Percentiles rank a stretch among this genome's conserved stretches.
Evolutionary conservation across 768 basidiomycete species (phyloP).

Genomic region (Panellus pusillus): DNA sequence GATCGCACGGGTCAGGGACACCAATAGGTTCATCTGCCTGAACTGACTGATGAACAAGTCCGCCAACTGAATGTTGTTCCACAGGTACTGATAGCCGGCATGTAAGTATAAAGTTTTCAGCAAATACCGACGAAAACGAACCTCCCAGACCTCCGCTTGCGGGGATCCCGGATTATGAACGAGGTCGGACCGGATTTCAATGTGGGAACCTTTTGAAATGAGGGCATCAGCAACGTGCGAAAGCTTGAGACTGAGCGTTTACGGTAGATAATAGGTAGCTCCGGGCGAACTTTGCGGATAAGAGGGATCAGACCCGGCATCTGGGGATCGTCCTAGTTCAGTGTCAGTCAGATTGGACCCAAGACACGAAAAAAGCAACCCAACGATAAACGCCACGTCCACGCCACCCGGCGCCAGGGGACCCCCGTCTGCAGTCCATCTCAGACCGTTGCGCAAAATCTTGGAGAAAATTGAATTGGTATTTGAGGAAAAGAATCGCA

Average conservation of each 20-base stretch:
- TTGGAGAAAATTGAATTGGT: slow-evolving; percentile 33
- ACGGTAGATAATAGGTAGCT: slow-evolving; percentile 87
- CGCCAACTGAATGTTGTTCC: slow-evolving; percentile 86
- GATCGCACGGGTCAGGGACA: background rate
- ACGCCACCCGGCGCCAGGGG: slow-evolving; percentile 81
- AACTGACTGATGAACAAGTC: slow-evolving; percentile 85
- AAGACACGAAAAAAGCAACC: slow-evolving; percentile 12
- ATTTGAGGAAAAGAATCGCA: background rate
- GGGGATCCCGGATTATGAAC: slow-evolving; percentile 80
- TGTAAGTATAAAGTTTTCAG: background rate
- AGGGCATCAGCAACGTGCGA: too few species aligned
- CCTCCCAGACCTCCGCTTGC: slow-evolving; percentile 82
- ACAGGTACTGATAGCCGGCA: slow-evolving; percentile 64
- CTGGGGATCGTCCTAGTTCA: slow-evolving; percentile 71
- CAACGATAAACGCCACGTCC: slow-evolving; percentile 88
- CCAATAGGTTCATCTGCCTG: too few species aligned
- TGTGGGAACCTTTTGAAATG: slow-evolving; percentile 58
- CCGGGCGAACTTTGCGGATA: slow-evolving; percentile 81
- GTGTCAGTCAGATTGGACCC: slow-evolving; percentile 1
- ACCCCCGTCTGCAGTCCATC: slow-evolving; percentile 86
- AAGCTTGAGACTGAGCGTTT: too few species aligned
- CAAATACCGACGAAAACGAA: background rate
- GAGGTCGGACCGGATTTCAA: slow-evolving; percentile 89
- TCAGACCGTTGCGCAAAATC: slow-evolving; percentile 86
- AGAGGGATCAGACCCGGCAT: slow-evolving; percentile 94